Evolutionary conservation across 129 eudicot genomes (phyloP), one percentile per base, ranked within the genome.

Genomic region (Centella asiatica): DNA sequence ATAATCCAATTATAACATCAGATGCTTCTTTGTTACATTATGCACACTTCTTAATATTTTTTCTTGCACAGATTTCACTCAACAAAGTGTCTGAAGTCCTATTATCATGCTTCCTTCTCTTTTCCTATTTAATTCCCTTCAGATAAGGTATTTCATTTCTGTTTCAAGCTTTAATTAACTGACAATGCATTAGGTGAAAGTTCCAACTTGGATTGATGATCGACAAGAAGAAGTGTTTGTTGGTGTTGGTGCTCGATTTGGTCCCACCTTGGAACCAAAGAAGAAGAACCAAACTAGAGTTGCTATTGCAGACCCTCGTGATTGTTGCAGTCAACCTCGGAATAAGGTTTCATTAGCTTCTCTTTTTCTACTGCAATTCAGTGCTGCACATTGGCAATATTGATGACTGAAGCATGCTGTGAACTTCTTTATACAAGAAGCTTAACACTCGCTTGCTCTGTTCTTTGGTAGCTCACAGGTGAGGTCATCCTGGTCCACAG

Each of bases 211-310:
- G 86, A 63, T 82, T 80, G 86, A 81, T 69, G 85, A 75, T 52
- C 52, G 31, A 37, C 85, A 78, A 76, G 76, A 67, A 65, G 77
- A 56, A 15, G 89, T 80, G 77, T 93, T 74, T 77, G 99, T 93
- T 28, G 99, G 99, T 44, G 87, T 93, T 60, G 99, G 99, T 48
- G 99, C 99, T 28, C 86, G 99, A 72, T 93, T 93, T 60, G 99
- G 99, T 17, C 95, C 87, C 62, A 93, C 99, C 14, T 72, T 93
- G 74, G 95, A 88, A 62, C 78, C 99, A 29, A 85, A 93, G 77
- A 88, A 88, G 85, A 83, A 85, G 53, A 75, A 72, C 55, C 84
- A 88, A 62, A 85, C 82, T 47, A 80, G 61, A 77, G 81, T 93
- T 52, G 76, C 84, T 37, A 72, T 93, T 68, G 95, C 95, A 61